phyloP scores from a whole-genome alignment of 2,329 filamentous ascomycete species.

The Lachnellula suecica region DNA sequence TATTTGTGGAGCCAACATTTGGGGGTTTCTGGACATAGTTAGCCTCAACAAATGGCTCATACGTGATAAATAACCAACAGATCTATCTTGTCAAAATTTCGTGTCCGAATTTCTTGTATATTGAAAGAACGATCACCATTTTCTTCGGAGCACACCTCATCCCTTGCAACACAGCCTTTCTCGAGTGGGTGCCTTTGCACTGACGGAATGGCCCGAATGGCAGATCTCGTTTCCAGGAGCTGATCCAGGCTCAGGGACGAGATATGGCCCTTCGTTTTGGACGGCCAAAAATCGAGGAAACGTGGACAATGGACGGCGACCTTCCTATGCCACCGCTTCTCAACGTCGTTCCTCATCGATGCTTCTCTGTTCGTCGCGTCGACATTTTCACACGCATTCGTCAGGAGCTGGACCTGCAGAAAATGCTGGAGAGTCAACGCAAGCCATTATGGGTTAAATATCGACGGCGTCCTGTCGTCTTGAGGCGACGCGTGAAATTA shows the following conservation, averaged over 20 bases:
- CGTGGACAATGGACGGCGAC: slow-evolving; percentile 1
- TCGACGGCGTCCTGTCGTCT: not conserved
- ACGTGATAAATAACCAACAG: not conserved
- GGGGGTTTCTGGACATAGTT: not conserved
- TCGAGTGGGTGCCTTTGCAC: slow-evolving; percentile 1
- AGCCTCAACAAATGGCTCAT: not conserved
- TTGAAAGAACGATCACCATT: not conserved
- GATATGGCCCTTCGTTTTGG: slow-evolving; percentile 2
- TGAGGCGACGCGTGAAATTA: not conserved
- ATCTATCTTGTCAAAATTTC: not conserved
- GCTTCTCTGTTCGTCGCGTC: not conserved
- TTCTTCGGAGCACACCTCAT: not conserved
- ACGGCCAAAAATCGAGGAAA: slow-evolving; percentile 5
- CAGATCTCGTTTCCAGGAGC: slow-evolving; percentile 5
- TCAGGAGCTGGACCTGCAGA: not conserved
- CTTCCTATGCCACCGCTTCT: not conserved
- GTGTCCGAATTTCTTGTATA: not conserved
- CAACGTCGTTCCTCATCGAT: slow-evolving; percentile 6
- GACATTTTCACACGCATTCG: not conserved
- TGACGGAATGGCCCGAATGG: slow-evolving; percentile 7
- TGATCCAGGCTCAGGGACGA: slow-evolving; percentile 8
- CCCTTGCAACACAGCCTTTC: not conserved
- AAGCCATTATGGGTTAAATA: not conserved
- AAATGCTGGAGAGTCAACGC: not conserved
- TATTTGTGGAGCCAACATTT: not conserved